Evolutionary conservation across 2,329 filamentous ascomycete species (phyloP), one percentile per base, ranked within the genome.

Genomic region (Phoma sp.): DNA sequence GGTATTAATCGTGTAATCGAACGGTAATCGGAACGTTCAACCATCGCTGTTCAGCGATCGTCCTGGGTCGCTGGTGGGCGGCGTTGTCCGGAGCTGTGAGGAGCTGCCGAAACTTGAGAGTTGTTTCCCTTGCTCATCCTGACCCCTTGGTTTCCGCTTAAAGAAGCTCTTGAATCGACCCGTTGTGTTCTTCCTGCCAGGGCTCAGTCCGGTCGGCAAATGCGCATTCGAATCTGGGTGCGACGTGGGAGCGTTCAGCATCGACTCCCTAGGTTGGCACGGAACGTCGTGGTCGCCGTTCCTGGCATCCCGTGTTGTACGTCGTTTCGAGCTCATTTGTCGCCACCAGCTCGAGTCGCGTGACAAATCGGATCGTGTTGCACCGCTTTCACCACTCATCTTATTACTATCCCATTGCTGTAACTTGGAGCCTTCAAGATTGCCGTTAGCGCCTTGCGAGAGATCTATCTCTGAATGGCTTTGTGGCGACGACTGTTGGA

Each of bases 161-260:
- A 74, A 74, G 38, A 74, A 73, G 43, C 56, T 73, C 51, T 71
- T 73, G 23, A 74, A 65, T 50, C 74, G 72, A 6, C 65, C 71
- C 4, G 69, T 65, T 10, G 66, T 66, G 20, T 68, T 69, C 46
- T 57, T 66, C 40, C 61, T 60, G 17, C 65, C 61, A 1, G 68
- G 70, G 38, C 69, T 71, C 21, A 61, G 50, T 7, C 51, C 57
- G 3, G 59, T 64, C 7, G 67, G 64, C 2, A 66, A 18, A 15
- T 32, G 46, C 11, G 40, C 18, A n/a, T 26, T 40, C 6, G 36
- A 14, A 30, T 56, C 46, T 21, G 53, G 53, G 65, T 26, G 61
- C 57, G 65, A 62, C 5, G 56, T 42, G 14, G 62, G 58, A n/a
- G 65, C 58, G 30, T 65, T 59, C 38, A 69, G 62, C 39, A 52